Conservation (phyloP, 495 filamentous ascomycete species). For the Cercophora sp. region DNA sequence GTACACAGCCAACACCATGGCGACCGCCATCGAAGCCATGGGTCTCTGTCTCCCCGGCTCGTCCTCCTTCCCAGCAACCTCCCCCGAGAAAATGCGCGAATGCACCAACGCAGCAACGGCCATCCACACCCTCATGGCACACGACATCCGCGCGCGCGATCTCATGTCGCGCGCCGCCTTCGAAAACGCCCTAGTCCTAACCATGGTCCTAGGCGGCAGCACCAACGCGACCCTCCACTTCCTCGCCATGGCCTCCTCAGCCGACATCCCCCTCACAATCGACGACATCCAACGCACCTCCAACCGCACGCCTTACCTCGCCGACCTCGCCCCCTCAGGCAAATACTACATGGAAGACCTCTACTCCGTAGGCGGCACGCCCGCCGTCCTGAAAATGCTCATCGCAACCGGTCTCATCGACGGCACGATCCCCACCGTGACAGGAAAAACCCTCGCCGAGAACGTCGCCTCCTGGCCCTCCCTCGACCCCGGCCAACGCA, state of each 20-base stretch:
- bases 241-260: conserved; percentile 90
- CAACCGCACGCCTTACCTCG: conserved; percentile 87
- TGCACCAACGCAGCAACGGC: conserved; percentile 82
- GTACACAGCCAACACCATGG: conserved; percentile 97
- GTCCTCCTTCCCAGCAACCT: conserved; percentile 81
- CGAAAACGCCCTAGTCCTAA: conserved; percentile 89
- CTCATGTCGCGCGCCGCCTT: conserved; percentile 81
- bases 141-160: conserved; percentile 79
- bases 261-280: conserved; percentile 74
- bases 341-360: conserved; percentile 92
- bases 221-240: conserved; percentile 95
- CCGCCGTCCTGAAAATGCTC: conserved; percentile 86
- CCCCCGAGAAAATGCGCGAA: conserved; percentile 88
- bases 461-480: conserved; percentile 82
- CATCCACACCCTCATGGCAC: conserved; percentile 81
- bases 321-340: conserved; percentile 85
- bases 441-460: conserved; percentile 82
- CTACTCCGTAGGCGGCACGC: conserved; percentile 89
- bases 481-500: conserved; percentile 72
- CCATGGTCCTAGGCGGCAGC: conserved; percentile 85
- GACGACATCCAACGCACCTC: conserved; percentile 87
- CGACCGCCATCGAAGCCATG: conserved; percentile 94
- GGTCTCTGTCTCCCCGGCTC: conserved; percentile 86
- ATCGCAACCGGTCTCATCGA: conserved; percentile 78
- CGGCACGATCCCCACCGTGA: conserved; percentile 84